Conservation (phyloP, 495 filamentous ascomycete genomes). For the Lentithecium fluviatile region DNA sequence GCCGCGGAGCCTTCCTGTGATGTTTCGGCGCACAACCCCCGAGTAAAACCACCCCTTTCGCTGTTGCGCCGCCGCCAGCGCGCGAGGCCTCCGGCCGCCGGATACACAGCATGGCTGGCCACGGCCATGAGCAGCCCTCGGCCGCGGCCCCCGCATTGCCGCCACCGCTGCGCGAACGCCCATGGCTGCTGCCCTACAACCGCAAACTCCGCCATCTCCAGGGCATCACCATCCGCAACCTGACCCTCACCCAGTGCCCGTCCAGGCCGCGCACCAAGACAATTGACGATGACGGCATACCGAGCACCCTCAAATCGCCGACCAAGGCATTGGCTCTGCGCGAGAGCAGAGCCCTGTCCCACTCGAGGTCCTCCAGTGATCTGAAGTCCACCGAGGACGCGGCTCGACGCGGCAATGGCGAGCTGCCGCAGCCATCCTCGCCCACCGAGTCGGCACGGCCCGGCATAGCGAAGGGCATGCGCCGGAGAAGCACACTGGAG, state of each 20-base stretch:
- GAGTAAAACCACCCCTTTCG: slow-evolving; percentile 3
- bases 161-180: slow-evolving; percentile 45
- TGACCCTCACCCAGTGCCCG: slow-evolving; percentile 57
- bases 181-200: slow-evolving; percentile 60
- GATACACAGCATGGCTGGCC: slow-evolving; percentile 27
- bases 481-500: slow-evolving; percentile 66
- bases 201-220: slow-evolving; percentile 85
- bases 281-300: slow-evolving; percentile 80
- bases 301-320: slow-evolving; percentile 63
- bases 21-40: not conserved
- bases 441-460: slow-evolving; percentile 14
- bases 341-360: slow-evolving; percentile 57
- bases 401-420: slow-evolving; percentile 17
- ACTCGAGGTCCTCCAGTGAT: slow-evolving; percentile 73
- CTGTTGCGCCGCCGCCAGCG: not conserved
- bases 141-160: not conserved
- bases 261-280: slow-evolving; percentile 63
- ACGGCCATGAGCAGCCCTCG: slow-evolving; percentile 10
- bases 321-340: slow-evolving; percentile 65
- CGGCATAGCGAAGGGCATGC: slow-evolving; percentile 39
- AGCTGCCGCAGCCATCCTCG: slow-evolving; percentile 15
- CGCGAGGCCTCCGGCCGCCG: not conserved
- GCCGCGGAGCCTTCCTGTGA: not conserved
- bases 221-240: slow-evolving; percentile 83
- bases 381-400: slow-evolving; percentile 43